These are phyloP conservation scores for Heracleum sosnowskyi DNA, from an alignment of 129 eudicot genomes.

Conservation along the genomic window DNA sequence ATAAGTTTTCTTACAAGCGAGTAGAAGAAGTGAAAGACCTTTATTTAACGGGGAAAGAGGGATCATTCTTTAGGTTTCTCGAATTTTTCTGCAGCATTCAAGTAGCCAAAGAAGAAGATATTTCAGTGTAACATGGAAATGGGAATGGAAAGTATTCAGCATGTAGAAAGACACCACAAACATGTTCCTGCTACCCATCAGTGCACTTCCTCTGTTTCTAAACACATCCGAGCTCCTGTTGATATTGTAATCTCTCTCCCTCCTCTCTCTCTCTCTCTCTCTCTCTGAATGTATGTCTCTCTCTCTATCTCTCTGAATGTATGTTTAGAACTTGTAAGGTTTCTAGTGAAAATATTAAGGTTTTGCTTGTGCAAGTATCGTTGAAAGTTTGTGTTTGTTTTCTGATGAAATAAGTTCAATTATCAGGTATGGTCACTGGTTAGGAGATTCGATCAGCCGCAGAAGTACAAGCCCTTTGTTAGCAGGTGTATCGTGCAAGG, in stretches of 20 bases:
- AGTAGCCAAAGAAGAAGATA: not conserved
- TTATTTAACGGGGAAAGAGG: not conserved
- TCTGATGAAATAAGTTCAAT: not conserved
- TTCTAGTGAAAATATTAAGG: not conserved
- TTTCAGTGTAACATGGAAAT: not conserved
- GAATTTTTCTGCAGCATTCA: not conserved
- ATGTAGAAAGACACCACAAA: not conserved
- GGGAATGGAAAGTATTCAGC: not conserved
- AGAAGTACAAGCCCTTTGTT: conserved; percentile 73
- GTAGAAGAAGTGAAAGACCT: not conserved
- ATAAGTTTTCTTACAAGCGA: not conserved
- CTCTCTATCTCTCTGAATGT: too few relatives aligned
- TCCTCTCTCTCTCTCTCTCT: not conserved
- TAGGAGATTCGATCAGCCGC: conserved; percentile 77
- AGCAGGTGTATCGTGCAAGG: conserved; percentile 56
- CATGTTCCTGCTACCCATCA: not conserved
- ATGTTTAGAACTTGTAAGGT: not conserved
- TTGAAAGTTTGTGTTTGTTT: not conserved
- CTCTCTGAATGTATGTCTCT: not conserved
- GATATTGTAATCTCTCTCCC: conserved; percentile 8
- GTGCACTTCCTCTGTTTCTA: conserved; percentile 9
- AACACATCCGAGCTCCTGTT: conserved; percentile 1
- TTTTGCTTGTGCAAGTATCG: not conserved
- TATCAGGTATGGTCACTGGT: conserved; percentile 76
- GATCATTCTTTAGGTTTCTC: not conserved